Base-by-base conservation (phyloP, 2,329 filamentous ascomycete genomes). In the Cryphonectria carpinicola region DNA sequence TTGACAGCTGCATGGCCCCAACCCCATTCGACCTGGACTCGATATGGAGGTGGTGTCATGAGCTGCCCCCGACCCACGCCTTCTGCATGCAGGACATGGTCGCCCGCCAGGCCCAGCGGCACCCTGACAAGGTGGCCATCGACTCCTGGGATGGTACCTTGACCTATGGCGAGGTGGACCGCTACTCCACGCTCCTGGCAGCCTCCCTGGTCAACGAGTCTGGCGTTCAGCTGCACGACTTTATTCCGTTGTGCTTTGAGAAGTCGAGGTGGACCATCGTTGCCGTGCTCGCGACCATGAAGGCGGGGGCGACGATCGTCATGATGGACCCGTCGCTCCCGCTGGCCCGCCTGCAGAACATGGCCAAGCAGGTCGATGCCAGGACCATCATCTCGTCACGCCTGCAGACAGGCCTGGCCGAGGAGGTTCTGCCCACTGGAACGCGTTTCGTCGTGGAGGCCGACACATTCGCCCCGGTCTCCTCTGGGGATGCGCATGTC, bases 81-180 rank as follows among this genome's bases (percentile, higher is more conserved):
- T 81, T 79, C 54, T 85, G 84, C 74, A 84, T 84, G 79, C 83
- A 86, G 71, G 82, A 84, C 1, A 79, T 85, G 69, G 76, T 87
- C 22, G 76, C 80, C 5, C 76, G 83, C 67, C 81, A 78, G 75
- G 80, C 80, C 19, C 72, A 72, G 56, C 71, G 74, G 14, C 72
- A 77, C 19, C 79, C 80, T 0, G 74, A 80, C 3, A 81, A 81
- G 68, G 63, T 75, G 5, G 82, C 81, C 10, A 74, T 77, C 46
- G 70, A 69, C 19, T 68, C 75, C 1, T 77, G 76, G 75, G 76
- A 77, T 41, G 76, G 76, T 1, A 58, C 71, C 1, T 7, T 76
- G 2, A 76, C 74, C 0, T 76, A 76, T 13, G 65, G 66, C 1
- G 69, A 77, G 6, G 43, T 77, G 17, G 73, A 77, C 5, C 52